Percentiles rank a stretch among this genome's conserved stretches.
These are phyloP conservation scores for Volvariella surrecta DNA, from an alignment of 1,284 basidiomycete genomes.

Conservation along the genomic window DNA sequence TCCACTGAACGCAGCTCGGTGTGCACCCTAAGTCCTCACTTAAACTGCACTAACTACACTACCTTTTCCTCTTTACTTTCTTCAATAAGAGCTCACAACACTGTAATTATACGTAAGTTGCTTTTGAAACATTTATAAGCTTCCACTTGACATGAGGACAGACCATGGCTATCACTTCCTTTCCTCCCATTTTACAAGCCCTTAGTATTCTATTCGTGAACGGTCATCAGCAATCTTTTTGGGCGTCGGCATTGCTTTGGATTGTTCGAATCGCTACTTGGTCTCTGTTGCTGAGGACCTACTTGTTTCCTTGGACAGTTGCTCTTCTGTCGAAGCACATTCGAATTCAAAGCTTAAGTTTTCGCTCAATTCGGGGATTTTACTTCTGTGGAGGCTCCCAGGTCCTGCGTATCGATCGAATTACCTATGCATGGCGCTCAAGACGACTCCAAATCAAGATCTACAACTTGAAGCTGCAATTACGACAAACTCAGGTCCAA, in stretches of 20 bases:
- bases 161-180: neutral
- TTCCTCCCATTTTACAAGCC: neutral
- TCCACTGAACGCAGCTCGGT: no score
- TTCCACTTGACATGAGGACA: neutral
- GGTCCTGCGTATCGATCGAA: slow-evolving; percentile 55
- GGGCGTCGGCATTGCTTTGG: slow-evolving; percentile 36
- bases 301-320: slow-evolving; percentile 56
- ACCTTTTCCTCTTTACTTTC: no score
- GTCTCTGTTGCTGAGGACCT: slow-evolving; percentile 51
- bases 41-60: no score
- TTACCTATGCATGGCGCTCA: slow-evolving; percentile 48
- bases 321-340: slow-evolving; percentile 50
- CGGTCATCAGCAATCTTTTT: slow-evolving; percentile 24
- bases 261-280: slow-evolving; percentile 39
- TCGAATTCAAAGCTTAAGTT: slow-evolving; percentile 60
- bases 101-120: no score
- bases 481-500: slow-evolving; percentile 25
- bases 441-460: slow-evolving; percentile 51
- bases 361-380: slow-evolving; percentile 67
- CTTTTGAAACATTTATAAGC: no score
- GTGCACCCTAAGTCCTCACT: no score
- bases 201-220: slow-evolving; percentile 19
- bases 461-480: slow-evolving; percentile 49
- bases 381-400: slow-evolving; percentile 49
- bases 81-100: no score